These are phyloP conservation scores for Backusella morwellensis DNA, from an alignment of 192 early-diverging fungal genomes.

Conservation along the genomic window DNA sequence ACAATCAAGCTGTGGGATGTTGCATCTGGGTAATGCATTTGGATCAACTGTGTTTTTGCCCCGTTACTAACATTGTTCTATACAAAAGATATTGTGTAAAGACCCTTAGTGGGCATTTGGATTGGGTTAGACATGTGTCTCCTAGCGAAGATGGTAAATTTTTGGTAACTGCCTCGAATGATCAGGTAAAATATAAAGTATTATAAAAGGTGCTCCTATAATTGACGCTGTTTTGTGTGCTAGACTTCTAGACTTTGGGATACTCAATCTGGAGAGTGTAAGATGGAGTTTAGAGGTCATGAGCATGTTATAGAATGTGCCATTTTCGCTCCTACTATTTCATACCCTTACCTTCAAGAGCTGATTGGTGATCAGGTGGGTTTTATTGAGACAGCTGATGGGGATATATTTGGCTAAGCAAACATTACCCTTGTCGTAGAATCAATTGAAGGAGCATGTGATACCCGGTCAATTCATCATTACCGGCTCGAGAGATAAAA, in stretches of 20 bases:
- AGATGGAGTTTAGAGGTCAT: constrained; percentile 82
- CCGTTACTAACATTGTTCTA: constrained; percentile 7
- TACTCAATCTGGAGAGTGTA: constrained; percentile 62
- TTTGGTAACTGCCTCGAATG: constrained; percentile 78
- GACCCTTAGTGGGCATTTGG: constrained; percentile 80
- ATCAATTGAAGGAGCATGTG: constrained; percentile 44
- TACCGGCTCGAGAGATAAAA: constrained; percentile 89
- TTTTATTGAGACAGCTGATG: not conserved
- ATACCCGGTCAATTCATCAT: constrained; percentile 67
- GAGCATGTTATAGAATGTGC: constrained; percentile 92
- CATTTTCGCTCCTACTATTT: constrained; percentile 72
- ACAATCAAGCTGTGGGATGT: constrained; percentile 91
- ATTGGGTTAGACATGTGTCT: constrained; percentile 82
- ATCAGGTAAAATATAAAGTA: constrained; percentile 60
- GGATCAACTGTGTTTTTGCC: not conserved
- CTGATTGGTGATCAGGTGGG: constrained; percentile 63
- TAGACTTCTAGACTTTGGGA: constrained; percentile 86
- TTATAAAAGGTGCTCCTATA: not conserved
- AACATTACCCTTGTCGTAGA: constrained; percentile 14
- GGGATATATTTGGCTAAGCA: not conserved
- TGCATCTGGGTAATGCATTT: constrained; percentile 58
- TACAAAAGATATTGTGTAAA: constrained; percentile 69
- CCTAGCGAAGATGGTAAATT: constrained; percentile 69
- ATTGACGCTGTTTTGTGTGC: not conserved
- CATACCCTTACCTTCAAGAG: constrained; percentile 64